These are phyloP conservation scores for Malassezia cuniculi DNA, from an alignment of 1,284 basidiomycete genomes.

Conservation along the genomic window DNA sequence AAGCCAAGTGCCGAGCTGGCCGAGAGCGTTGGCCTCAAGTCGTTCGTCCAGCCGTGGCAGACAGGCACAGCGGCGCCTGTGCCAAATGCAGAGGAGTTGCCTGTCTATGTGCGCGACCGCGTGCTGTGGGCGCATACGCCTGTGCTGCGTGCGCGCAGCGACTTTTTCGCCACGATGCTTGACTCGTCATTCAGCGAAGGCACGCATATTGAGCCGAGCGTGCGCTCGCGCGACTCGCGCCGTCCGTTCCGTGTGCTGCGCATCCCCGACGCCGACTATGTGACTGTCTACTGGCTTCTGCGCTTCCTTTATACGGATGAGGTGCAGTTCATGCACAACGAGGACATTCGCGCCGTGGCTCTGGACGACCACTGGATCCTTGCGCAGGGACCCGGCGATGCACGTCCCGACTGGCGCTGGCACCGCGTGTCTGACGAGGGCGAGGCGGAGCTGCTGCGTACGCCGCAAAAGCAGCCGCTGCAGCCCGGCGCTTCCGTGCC, in stretches of 20 bases:
- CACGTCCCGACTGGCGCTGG: constrained; percentile 11
- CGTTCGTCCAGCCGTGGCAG: constrained; percentile 12
- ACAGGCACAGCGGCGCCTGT: constrained; percentile 8
- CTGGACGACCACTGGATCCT: constrained; percentile 34
- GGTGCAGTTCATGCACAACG: constrained; percentile 36
- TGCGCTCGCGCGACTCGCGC: constrained; percentile 2
- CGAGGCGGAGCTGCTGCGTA: too few species aligned
- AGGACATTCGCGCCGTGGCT: constrained; percentile 31
- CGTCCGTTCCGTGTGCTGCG: constrained; percentile 50
- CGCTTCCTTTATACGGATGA: constrained; percentile 66
- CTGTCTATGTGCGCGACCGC: constrained; percentile 35
- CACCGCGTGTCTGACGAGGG: constrained; percentile 1
- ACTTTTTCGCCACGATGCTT: constrained; percentile 69
- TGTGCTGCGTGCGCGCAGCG: constrained; percentile 49
- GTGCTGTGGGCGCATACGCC: constrained; percentile 64
- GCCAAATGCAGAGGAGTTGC: not conserved
- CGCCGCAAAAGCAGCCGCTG: too few species aligned
- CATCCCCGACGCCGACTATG: constrained; percentile 68
- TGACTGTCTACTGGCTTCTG: constrained; percentile 68
- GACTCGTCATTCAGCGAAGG: constrained; percentile 52
- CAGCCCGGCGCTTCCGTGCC: too few species aligned
- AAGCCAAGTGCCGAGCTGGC: constrained; percentile 11
- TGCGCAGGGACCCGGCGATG: constrained; percentile 2
- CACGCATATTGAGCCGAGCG: constrained; percentile 2
- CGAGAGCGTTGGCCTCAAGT: constrained; percentile 15